phyloP scores from a whole-genome alignment of 768 basidiomycete genomes.

The Trametes sanguinea region DNA sequence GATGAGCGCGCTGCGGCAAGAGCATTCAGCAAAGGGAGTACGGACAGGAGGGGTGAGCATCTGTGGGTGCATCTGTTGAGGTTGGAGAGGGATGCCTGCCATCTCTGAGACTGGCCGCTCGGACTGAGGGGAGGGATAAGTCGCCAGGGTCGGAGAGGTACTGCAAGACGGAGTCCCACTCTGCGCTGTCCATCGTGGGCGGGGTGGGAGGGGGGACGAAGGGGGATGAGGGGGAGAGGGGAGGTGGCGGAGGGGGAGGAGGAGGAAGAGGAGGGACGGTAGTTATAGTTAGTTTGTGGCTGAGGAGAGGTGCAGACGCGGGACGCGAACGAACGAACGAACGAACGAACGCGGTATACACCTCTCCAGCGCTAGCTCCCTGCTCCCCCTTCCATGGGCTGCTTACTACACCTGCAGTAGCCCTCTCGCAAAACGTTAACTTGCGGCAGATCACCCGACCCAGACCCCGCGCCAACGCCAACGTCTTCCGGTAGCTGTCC shows the following conservation, averaged over 20 bases:
- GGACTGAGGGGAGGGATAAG: slow-evolving; percentile 17
- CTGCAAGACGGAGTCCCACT: slow-evolving; percentile 31
- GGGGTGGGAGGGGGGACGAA: background rate
- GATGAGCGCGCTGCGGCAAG: background rate
- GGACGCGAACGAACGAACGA: no score
- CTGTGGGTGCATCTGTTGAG: slow-evolving; percentile 6
- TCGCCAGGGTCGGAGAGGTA: slow-evolving; percentile 27
- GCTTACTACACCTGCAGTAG: no score
- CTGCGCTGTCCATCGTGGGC: slow-evolving; percentile 24
- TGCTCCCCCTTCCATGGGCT: no score
- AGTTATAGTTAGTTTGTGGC: background rate
- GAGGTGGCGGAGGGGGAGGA: background rate
- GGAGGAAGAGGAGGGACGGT: background rate
- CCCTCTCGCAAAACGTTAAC: no score
- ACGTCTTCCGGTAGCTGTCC: background rate
- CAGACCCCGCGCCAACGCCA: background rate
- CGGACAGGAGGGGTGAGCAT: slow-evolving; percentile 31
- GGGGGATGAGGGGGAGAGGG: background rate
- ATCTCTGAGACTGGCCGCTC: slow-evolving; percentile 24
- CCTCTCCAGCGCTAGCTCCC: no score
- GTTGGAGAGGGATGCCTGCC: slow-evolving; percentile 9
- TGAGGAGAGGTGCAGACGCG: background rate
- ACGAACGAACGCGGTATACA: no score
- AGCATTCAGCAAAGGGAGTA: background rate
- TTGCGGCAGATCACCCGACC: background rate